A percentile compares a stretch with the other conserved stretches of the same genome.
These are phyloP conservation scores for barley (Hordeum vulgare) DNA, from an alignment of 176 grass and related monocot species.

Conservation along the genomic window MorexV3_pseudomolecules_assembly NC_058520.1:529731630-529732129, in stretches of 20 bases:
- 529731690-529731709: neutral
- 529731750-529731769: neutral
- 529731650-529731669: neutral
- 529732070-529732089: too few species aligned
- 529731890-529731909: too few species aligned
- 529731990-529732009: too few species aligned
- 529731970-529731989: too few species aligned
- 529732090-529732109: too few species aligned
- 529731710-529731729: neutral
- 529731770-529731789: neutral
- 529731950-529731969: too few species aligned
- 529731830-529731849: neutral
- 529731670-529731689: neutral
- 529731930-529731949: too few species aligned
- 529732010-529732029: too few species aligned
- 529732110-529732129: too few species aligned
- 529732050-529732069: too few species aligned
- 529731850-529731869: neutral
- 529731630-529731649: neutral
- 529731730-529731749: neutral
- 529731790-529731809: neutral
- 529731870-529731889: neutral
- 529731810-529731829: neutral
- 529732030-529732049: too few species aligned
- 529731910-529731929: too few species aligned